These are phyloP conservation scores for Lojkania enalia DNA, from an alignment of 2,329 filamentous ascomycete species.

Conservation along the genomic window DNA sequence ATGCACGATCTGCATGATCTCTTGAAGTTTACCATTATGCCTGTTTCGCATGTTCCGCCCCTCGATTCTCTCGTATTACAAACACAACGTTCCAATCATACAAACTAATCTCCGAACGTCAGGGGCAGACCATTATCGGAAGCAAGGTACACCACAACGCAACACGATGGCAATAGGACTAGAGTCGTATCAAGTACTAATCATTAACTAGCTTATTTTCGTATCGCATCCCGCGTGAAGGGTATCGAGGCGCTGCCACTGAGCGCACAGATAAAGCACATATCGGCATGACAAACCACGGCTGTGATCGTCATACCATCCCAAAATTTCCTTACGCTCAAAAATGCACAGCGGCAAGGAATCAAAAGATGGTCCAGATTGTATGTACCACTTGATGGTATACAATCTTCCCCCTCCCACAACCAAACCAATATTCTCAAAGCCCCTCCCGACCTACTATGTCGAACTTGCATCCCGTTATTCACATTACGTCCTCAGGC, in stretches of 20 bases:
- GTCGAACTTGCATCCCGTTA: not conserved
- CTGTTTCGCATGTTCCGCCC: too few relatives aligned
- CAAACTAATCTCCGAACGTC: too few relatives aligned
- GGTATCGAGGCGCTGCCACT: constrained; percentile 36
- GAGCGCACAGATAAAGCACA: constrained; percentile 19
- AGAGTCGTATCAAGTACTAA: too few relatives aligned
- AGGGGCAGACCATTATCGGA: too few relatives aligned
- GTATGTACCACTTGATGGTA: not conserved
- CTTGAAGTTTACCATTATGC: too few relatives aligned
- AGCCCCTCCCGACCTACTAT: not conserved
- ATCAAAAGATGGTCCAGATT: not conserved
- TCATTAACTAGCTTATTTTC: too few relatives aligned
- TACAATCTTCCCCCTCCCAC: not conserved
- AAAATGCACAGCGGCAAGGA: not conserved
- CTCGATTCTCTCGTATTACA: too few relatives aligned
- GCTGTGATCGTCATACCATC: constrained; percentile 29
- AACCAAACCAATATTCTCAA: not conserved
- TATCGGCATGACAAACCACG: not conserved
- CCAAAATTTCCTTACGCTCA: not conserved
- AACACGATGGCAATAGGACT: too few relatives aligned
- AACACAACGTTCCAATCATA: too few relatives aligned
- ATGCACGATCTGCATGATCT: too few relatives aligned
- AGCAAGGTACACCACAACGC: too few relatives aligned
- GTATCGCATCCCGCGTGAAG: constrained; percentile 21
- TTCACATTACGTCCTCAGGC: not conserved